phyloP scores from a whole-genome alignment of 164 flowering plant genomes.

The Liquidambar formosana region DNA sequence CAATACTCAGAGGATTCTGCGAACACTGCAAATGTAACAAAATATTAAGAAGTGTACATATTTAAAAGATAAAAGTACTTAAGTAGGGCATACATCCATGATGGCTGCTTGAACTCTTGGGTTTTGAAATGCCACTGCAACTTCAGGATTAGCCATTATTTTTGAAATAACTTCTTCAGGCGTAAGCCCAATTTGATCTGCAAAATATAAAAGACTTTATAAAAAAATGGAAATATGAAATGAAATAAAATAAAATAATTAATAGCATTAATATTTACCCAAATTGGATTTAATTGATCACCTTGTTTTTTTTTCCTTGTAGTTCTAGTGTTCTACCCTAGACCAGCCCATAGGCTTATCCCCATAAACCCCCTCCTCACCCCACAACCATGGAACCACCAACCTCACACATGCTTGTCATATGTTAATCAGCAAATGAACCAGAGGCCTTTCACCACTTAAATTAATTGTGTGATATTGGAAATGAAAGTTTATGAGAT shows the following conservation, averaged over 20 bases:
- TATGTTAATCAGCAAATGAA: too few relatives aligned
- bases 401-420: too few relatives aligned
- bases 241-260: background rate
- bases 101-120: constrained; percentile 97
- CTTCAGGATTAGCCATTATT: constrained; percentile 96
- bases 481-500: too few relatives aligned
- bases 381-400: too few relatives aligned
- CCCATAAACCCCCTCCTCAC: too few relatives aligned
- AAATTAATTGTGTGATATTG: too few relatives aligned
- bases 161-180: constrained; percentile 93
- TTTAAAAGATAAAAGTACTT: background rate
- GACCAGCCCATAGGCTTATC: too few relatives aligned
- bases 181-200: constrained; percentile 94
- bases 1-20: constrained; percentile 81
- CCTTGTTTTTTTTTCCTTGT: too few relatives aligned
- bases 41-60: background rate
- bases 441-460: too few relatives aligned
- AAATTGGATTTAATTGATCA: too few relatives aligned
- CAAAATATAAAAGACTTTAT: constrained; percentile 2
- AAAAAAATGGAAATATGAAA: background rate
- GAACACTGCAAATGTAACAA: constrained; percentile 69
- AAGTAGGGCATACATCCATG: constrained; percentile 73
- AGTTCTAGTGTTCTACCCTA: too few relatives aligned
- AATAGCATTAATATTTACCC: too few relatives aligned
- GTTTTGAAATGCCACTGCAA: constrained; percentile 95